Base-by-base conservation (phyloP, 2,329 filamentous ascomycete species). In the Sporothrix pseudoabietina region DNA sequence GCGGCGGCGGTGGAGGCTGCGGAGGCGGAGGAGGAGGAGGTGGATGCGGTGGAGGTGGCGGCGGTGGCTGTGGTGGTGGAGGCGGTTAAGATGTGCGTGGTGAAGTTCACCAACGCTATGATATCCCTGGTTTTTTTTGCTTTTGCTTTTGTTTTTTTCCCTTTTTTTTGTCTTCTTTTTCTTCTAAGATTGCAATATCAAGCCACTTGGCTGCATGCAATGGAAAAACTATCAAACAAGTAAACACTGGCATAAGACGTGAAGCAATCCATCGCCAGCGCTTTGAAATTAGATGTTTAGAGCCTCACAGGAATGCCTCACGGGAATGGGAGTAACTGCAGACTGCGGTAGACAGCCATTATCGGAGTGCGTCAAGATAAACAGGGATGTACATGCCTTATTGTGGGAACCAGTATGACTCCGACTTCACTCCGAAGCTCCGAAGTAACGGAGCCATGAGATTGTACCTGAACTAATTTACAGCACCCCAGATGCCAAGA, bases 1-100 rank as follows among this genome's bases (percentile, higher is more conserved):
- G 71, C 14, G 39, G 71, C 7, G 72, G 71, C 1, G 63, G 75
- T 5, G 61, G 74, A 7, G 54, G 74, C 1, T 71, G 73, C 14
- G 55, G 72, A 10, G 69, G 69, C 16, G 69, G 69, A 5, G 26
- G 69, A 1, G 41, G 55, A 4, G 22, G 69, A 8, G 69, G 69
- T 16, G 69, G 55, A 3, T 55, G 69, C 22, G 26, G 69, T 0
- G 49, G 52, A 4, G 19, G 73, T 65, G 61, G 70, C 5, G 59
- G 59, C 19, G 59, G 59, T n/a, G 59, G 59, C 9, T n/a, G 59
- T n/a, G 39, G 61, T 9, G 61, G 61, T 4, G 61, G 61, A 14
- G 61, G 61, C n/a, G n/a, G 32, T 19, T 61, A 61, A 10, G 41
- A 44, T 44, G 41, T 10, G 12, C 41, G 12, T 12, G 41, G 12